Percentiles rank a stretch among this genome's conserved stretches.
Conservation (phyloP, 192 early-diverging fungal genomes). For the Backusella parvicylindrica region DNA sequence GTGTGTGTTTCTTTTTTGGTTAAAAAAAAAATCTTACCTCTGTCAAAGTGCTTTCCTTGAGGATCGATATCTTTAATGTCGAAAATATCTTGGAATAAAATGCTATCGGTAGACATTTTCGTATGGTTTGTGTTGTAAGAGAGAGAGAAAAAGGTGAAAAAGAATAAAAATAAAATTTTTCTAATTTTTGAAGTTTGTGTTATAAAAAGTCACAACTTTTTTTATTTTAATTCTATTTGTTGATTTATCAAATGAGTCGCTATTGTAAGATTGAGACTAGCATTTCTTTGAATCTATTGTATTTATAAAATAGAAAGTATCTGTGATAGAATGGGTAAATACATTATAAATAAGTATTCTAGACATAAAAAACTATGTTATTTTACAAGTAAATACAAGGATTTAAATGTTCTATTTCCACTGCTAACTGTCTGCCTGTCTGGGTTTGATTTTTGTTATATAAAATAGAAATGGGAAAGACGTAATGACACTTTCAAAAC, state of each 20-base stretch:
- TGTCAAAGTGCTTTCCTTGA: slow-evolving; percentile 91
- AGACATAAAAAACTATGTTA: no score
- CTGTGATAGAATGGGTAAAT: no score
- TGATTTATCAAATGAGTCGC: background rate
- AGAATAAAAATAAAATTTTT: background rate
- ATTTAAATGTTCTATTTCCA: no score
- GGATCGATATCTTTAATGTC: slow-evolving; percentile 86
- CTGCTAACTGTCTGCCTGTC: no score
- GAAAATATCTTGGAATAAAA: slow-evolving; percentile 87
- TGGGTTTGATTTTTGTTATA: no score
- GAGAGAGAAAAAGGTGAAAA: background rate
- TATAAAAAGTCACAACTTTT: background rate
- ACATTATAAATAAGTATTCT: no score
- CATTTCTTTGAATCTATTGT: no score
- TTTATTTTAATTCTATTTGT: background rate
- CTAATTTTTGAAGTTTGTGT: background rate
- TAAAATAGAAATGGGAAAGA: no score
- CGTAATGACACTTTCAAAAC: no score
- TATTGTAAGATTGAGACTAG: no score
- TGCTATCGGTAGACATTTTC: slow-evolving; percentile 57
- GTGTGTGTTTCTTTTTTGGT: background rate
- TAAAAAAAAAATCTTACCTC: slow-evolving; percentile 51
- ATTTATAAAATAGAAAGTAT: no score
- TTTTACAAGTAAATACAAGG: no score
- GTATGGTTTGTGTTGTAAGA: background rate